phyloP scores from a whole-genome alignment of 805 yeast species.

The Kregervanrija delftensis region DNA sequence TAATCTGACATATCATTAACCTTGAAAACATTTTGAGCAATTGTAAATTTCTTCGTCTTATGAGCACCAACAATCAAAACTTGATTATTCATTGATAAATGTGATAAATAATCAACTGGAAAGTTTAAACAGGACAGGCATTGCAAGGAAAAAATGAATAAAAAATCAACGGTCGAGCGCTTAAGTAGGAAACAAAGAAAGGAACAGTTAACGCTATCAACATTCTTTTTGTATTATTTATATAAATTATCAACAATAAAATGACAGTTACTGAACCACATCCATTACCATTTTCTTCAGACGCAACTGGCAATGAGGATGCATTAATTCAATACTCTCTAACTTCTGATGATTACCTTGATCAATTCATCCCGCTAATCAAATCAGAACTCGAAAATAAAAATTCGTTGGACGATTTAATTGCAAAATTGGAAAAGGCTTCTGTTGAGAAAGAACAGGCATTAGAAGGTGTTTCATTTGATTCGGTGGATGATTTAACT shows the following conservation, averaged over 20 bases:
- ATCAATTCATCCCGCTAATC: slow-evolving; percentile 72
- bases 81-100: slow-evolving; percentile 25
- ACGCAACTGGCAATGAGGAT: slow-evolving; percentile 6
- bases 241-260: no score
- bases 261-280: no score
- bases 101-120: no score
- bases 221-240: no score
- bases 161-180: no score
- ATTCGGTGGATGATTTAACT: slow-evolving; percentile 49
- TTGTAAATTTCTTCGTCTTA: slow-evolving; percentile 31
- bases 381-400: slow-evolving; percentile 49
- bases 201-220: no score
- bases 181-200: no score
- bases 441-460: slow-evolving; percentile 58
- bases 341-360: slow-evolving; percentile 63
- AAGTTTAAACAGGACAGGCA: no score
- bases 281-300: no score
- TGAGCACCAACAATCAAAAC: slow-evolving; percentile 41
- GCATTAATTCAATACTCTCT: slow-evolving; percentile 31
- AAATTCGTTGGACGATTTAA: slow-evolving; percentile 48
- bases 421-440: slow-evolving; percentile 47
- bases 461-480: slow-evolving; percentile 53
- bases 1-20: slow-evolving; percentile 19
- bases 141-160: no score
- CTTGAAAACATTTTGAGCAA: slow-evolving; percentile 17